These are phyloP conservation scores for Tympanopsis confertula DNA, from an alignment of 2,329 filamentous ascomycete genomes.

Conservation along the genomic window DNA sequence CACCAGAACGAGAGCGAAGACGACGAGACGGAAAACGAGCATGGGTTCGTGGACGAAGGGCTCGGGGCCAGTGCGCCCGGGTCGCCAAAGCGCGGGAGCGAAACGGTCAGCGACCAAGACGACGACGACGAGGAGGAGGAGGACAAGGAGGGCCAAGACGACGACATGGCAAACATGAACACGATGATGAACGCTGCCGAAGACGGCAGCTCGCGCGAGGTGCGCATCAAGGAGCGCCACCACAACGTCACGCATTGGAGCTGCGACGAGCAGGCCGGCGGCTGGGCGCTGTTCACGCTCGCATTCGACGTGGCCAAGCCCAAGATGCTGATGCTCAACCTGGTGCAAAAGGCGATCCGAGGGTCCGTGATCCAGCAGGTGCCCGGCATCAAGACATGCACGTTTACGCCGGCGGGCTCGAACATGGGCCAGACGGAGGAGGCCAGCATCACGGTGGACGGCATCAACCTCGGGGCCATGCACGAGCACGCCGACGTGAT, in stretches of 20 bases:
- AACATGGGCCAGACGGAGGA: conserved; percentile 36
- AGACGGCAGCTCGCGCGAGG: conserved; percentile 37
- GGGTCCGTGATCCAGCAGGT: conserved; percentile 82
- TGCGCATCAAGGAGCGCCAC: conserved; percentile 51
- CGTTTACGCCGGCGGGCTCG: conserved; percentile 49
- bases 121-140: conserved; percentile 8
- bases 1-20: conserved; percentile 47
- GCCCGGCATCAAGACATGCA: conserved; percentile 62
- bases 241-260: conserved; percentile 64
- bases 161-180: conserved; percentile 17
- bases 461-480: conserved; percentile 83
- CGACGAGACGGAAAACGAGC: conserved; percentile 43
- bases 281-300: conserved; percentile 70
- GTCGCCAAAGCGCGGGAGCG: conserved; percentile 14
- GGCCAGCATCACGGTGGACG: conserved; percentile 62
- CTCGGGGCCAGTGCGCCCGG: conserved; percentile 35
- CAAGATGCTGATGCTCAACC: conserved; percentile 84
- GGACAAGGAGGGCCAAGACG: conserved; percentile 25
- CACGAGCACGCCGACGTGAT: conserved; percentile 76
- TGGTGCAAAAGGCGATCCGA: conserved; percentile 72
- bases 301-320: conserved; percentile 71
- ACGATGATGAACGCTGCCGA: conserved; percentile 12
- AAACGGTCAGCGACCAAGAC: conserved; percentile 16
- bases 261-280: conserved; percentile 64
- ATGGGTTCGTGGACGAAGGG: conserved; percentile 40